These are phyloP conservation scores for Trichophyton schoenleinii DNA, from an alignment of 2,329 filamentous ascomycete species.

Conservation along the genomic window DNA sequence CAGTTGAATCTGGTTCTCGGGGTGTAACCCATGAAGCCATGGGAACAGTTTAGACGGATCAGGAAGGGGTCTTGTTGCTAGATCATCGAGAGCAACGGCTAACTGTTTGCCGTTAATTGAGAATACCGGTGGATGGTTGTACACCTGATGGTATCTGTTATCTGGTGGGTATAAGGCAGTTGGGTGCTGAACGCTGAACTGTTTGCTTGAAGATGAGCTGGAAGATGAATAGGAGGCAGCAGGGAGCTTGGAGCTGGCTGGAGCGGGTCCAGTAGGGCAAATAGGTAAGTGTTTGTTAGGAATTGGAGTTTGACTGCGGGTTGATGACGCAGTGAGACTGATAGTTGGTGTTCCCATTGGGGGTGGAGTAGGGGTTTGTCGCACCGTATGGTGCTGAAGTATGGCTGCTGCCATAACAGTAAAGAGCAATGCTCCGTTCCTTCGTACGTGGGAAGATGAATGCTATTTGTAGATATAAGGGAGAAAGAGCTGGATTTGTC, in stretches of 20 bases:
- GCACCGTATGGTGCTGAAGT: slow-evolving; percentile 35
- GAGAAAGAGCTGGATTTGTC: background rate
- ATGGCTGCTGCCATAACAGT: slow-evolving; percentile 36
- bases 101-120: slow-evolving; percentile 58
- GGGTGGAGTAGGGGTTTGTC: slow-evolving; percentile 39
- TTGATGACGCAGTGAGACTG: slow-evolving; percentile 37
- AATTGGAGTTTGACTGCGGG: slow-evolving; percentile 50
- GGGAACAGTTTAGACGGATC: slow-evolving; percentile 81
- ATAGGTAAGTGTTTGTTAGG: slow-evolving; percentile 87
- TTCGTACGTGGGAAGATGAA: background rate
- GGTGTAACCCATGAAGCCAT: slow-evolving; percentile 88
- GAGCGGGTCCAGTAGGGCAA: slow-evolving; percentile 66
- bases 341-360: slow-evolving; percentile 37
- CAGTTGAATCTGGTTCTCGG: slow-evolving; percentile 76
- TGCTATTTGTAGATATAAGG: background rate
- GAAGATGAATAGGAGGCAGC: slow-evolving; percentile 51
- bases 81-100: slow-evolving; percentile 60
- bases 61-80: slow-evolving; percentile 67
- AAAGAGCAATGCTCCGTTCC: background rate
- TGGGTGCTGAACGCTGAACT: slow-evolving; percentile 39
- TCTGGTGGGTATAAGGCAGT: slow-evolving; percentile 63
- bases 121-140: slow-evolving; percentile 51
- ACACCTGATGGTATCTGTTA: slow-evolving; percentile 47
- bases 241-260: slow-evolving; percentile 26
- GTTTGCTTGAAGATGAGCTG: slow-evolving; percentile 39